Evolutionary conservation across 1,139 yeast genomes (phyloP).

Genomic region (Geotrichum cucujoidarum): DNA sequence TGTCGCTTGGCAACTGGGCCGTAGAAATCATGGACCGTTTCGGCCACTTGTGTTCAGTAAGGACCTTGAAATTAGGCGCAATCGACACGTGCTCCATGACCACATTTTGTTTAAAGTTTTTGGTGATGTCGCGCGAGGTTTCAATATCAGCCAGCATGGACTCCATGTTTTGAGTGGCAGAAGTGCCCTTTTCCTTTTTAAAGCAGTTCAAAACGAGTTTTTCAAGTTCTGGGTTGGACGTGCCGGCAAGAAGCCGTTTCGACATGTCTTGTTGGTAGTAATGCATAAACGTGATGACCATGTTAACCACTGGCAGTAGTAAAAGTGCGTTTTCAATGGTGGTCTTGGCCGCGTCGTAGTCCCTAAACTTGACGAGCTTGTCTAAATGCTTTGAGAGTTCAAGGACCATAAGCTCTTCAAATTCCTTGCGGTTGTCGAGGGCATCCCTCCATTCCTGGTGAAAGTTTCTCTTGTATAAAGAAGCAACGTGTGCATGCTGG

Average conservation of each 20-base stretch:
- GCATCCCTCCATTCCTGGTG: too few species aligned
- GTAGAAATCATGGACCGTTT: constrained; percentile 14
- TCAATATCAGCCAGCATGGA: constrained; percentile 39
- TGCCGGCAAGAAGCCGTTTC: constrained; percentile 35
- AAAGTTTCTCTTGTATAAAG: too few species aligned
- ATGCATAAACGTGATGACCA: not conserved
- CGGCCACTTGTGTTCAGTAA: constrained; percentile 36
- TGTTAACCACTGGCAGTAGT: not conserved
- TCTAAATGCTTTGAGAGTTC: not conserved
- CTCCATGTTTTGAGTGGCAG: constrained; percentile 31
- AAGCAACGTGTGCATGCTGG: too few species aligned
- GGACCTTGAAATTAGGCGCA: constrained; percentile 31
- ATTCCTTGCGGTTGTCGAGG: too few species aligned
- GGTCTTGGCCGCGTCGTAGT: not conserved
- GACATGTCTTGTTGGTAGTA: constrained; percentile 38
- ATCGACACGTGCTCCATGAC: too few species aligned
- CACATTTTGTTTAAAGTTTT: constrained; percentile 23
- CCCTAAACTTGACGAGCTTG: not conserved
- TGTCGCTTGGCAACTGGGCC: constrained; percentile 28
- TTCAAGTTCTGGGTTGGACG: constrained; percentile 26
- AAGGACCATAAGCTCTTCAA: not conserved
- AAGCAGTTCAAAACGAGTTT: constrained; percentile 28
- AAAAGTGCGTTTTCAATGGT: not conserved
- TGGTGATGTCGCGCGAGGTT: constrained; percentile 25
- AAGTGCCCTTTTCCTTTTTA: constrained; percentile 35